Evolutionary conservation across 2,329 filamentous ascomycete genomes (phyloP), one percentile per base, ranked within the genome.

Genomic region (Dactylellina drechsleri): DNA sequence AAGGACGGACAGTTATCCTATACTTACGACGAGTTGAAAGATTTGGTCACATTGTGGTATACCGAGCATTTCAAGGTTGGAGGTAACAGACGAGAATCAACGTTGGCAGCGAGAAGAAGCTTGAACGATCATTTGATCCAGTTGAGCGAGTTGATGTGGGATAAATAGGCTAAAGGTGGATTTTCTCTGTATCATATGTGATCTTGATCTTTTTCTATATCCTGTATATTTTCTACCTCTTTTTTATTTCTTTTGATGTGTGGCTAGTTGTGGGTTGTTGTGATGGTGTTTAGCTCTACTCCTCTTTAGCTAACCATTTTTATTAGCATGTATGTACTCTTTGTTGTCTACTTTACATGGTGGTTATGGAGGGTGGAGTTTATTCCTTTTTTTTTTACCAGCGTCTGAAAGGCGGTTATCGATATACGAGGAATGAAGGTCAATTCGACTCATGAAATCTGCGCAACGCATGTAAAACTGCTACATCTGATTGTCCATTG

Each of bases 91-190:
- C 91, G 82, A 84, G 91, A 77, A 90, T 91, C 36, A 87, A 91
- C 66, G 86, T 86, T 52, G 20, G 86, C 87, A 72, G 91, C 90
- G 2, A 89, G 87, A 84, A 85, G 90, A 80, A 86, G 87, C 80
- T 86, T 92, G 85, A 89, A 87, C 66, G 90, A 92, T 79, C 89
- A 90, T 83, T 81, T 91, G 79, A 82, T 91, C 74, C 87, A 86
- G 78, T 83, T 93, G 78, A 91, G 88, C 79, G 91, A 93, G 84
- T 85, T 89, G 78, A 88, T 91, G 87, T 92, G 88, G 88, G 86
- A 89, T 82, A 85, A 82, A 71, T 86, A 47, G 52, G 16, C 1
- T 1, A 3, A 31, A 49, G 4, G 8, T 36, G 20, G 23, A 52
- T 18, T 5, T 52, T 52, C 12, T 20, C 23, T 54, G 26, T 54